phyloP scores from a whole-genome alignment of 106 monocot species.

The Dendrobium nobile region DNA sequence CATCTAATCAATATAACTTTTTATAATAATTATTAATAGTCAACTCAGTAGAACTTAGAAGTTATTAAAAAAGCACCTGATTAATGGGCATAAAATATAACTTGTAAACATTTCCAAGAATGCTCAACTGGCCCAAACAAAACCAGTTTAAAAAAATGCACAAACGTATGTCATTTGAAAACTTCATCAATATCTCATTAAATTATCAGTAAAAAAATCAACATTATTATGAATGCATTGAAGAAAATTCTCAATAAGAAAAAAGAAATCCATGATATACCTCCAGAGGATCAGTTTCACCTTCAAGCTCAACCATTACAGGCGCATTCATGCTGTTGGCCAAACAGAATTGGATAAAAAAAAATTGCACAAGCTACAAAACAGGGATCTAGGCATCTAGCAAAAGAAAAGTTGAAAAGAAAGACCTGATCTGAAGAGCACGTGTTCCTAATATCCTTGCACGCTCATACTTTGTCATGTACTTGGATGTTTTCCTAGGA shows the following conservation, averaged over 20 bases:
- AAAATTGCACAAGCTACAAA: background rate
- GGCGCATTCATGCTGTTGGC: slow-evolving; percentile 77
- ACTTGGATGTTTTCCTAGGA: slow-evolving; percentile 63
- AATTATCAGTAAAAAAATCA: background rate
- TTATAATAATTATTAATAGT: too few species aligned
- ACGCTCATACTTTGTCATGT: slow-evolving; percentile 80
- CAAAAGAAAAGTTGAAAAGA: background rate
- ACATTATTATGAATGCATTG: background rate
- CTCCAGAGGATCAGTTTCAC: slow-evolving; percentile 72
- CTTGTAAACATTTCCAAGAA: too few species aligned
- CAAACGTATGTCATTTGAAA: background rate
- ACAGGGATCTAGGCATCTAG: background rate
- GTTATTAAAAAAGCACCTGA: too few species aligned
- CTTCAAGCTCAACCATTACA: slow-evolving; percentile 84
- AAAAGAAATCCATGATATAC: slow-evolving; percentile 4
- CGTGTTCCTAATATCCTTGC: slow-evolving; percentile 78
- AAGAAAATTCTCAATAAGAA: background rate
- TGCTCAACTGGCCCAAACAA: too few species aligned
- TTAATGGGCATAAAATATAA: too few species aligned
- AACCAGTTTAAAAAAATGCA: too few species aligned
- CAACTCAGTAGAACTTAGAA: too few species aligned
- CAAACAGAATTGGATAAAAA: background rate
- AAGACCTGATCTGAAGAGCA: slow-evolving; percentile 69
- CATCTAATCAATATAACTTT: too few species aligned
- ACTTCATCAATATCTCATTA: background rate